A percentile compares a stretch with the other conserved stretches of the same genome.
phyloP scores from a whole-genome alignment of 2,329 filamentous ascomycete genomes.

The Monilinia polystroma region DNA sequence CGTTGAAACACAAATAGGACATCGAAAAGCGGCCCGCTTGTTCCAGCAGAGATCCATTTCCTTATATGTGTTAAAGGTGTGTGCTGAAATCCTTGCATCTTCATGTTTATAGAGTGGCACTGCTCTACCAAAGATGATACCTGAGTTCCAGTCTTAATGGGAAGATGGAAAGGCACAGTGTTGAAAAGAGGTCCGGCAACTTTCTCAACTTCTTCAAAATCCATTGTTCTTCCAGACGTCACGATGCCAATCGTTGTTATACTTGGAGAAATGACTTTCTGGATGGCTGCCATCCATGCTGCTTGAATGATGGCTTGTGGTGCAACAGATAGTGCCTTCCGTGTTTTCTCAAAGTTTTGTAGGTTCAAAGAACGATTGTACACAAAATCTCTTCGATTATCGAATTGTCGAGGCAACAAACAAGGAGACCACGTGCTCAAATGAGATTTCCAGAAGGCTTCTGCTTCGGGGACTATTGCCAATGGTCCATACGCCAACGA shows the following conservation, averaged over 20 bases:
- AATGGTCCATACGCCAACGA: slow-evolving; percentile 70
- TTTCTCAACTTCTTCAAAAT: slow-evolving; percentile 61
- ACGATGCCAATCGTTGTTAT: slow-evolving; percentile 65
- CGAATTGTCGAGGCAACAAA: slow-evolving; percentile 22
- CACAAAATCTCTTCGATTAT: slow-evolving; percentile 29
- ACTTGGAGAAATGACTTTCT: slow-evolving; percentile 47
- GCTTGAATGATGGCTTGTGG: slow-evolving; percentile 78
- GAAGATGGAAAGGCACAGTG: slow-evolving; percentile 70
- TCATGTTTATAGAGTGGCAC: slow-evolving; percentile 70
- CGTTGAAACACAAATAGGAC: slow-evolving; percentile 79
- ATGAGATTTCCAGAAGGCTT: slow-evolving; percentile 62
- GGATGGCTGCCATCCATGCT: slow-evolving; percentile 66
- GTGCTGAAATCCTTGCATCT: slow-evolving; percentile 70
- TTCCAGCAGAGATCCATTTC: slow-evolving; percentile 65
- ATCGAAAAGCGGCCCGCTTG: slow-evolving; percentile 66
- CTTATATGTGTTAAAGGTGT: slow-evolving; percentile 76
- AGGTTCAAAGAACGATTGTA: slow-evolving; percentile 43
- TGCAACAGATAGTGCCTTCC: slow-evolving; percentile 65
- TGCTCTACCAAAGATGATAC: slow-evolving; percentile 60
- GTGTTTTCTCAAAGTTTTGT: slow-evolving; percentile 49
- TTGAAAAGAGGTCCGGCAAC: slow-evolving; percentile 87
- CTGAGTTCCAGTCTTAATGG: slow-evolving; percentile 46
- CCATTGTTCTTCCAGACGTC: slow-evolving; percentile 73
- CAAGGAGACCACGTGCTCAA: slow-evolving; percentile 32
- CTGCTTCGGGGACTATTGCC: slow-evolving; percentile 46